phyloP scores from a whole-genome alignment of 1,284 basidiomycete genomes.

The Rhodotorula sp. region DNA sequence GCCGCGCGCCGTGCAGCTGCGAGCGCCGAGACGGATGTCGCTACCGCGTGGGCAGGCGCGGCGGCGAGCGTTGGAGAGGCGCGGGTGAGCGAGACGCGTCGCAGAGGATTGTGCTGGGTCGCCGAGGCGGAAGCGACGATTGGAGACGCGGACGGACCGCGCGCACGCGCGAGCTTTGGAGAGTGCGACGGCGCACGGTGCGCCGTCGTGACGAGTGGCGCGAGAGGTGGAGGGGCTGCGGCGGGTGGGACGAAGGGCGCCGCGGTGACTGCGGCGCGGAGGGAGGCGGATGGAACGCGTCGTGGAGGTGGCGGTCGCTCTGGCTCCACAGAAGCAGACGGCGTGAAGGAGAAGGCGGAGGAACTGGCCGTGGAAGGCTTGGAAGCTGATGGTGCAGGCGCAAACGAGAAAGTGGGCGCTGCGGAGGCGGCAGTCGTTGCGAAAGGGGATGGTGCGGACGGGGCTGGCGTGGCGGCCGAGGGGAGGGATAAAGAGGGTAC shows the following conservation, averaged over 20 bases:
- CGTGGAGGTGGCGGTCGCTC: not conserved
- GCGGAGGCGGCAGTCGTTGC: not conserved
- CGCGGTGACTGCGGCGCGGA: not conserved
- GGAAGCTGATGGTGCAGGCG: not conserved
- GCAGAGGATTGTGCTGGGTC: not conserved
- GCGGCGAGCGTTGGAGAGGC: not conserved
- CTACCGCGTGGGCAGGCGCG: not conserved
- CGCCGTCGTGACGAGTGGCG: not conserved
- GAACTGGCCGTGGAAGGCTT: not conserved
- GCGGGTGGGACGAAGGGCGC: not conserved
- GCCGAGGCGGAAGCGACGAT: not conserved
- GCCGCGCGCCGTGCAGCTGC: not conserved
- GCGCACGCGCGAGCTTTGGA: not conserved
- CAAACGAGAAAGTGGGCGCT: constrained; percentile 2
- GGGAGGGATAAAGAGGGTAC: constrained; percentile 4
- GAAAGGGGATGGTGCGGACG: not conserved
- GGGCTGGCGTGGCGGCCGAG: not conserved
- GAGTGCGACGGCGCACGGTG: not conserved
- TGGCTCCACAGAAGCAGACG: not conserved
- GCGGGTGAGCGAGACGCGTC: not conserved
- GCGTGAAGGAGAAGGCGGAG: no score
- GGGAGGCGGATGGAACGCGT: not conserved
- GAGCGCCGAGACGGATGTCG: not conserved
- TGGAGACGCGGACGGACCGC: no score
- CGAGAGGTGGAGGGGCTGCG: not conserved